Conservation (phyloP, 192 early-diverging fungal genomes). For the Entomortierella lignicola region DNA sequence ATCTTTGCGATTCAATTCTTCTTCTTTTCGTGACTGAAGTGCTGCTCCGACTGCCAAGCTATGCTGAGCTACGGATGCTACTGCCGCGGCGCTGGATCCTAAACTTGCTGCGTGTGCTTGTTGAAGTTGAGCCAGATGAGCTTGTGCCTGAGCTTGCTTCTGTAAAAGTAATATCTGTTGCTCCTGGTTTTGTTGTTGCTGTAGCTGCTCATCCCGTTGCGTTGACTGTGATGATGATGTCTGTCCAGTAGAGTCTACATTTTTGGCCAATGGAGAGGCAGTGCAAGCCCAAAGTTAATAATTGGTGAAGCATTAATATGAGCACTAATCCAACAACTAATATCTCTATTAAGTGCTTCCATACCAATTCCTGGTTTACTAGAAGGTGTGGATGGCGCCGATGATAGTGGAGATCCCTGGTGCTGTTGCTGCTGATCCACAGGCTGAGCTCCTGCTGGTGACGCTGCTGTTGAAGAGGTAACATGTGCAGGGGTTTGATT, state of each 20-base stretch:
- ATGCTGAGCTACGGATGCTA: conserved; percentile 24
- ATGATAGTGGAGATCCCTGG: conserved; percentile 12
- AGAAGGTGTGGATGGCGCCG: conserved; percentile 23
- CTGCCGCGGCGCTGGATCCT: not conserved
- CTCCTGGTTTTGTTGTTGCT: conserved; percentile 13
- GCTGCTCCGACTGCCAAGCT: conserved; percentile 37
- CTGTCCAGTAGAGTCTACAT: not conserved
- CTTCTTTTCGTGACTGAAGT: conserved; percentile 57
- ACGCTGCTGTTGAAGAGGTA: not conserved
- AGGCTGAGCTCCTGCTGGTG: not conserved
- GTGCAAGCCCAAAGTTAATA: not conserved
- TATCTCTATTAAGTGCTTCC: not conserved
- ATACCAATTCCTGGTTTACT: not conserved
- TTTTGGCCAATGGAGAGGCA: not conserved
- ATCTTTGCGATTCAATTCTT: conserved; percentile 71
- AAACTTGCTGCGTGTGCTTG: conserved; percentile 13
- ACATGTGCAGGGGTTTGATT: conserved; percentile 7
- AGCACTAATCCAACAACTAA: conserved; percentile 35
- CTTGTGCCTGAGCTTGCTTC: conserved; percentile 32
- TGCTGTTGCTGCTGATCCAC: conserved; percentile 8
- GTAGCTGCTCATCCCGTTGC: not conserved
- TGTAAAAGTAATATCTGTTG: conserved; percentile 20
- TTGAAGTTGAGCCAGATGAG: conserved; percentile 19
- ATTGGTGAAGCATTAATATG: not conserved
- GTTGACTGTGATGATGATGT: not conserved